Evolutionary conservation across 805 yeast species (phyloP), one percentile per base, ranked within the genome.

Genomic region (Cyberlindnera mississippiensis): DNA sequence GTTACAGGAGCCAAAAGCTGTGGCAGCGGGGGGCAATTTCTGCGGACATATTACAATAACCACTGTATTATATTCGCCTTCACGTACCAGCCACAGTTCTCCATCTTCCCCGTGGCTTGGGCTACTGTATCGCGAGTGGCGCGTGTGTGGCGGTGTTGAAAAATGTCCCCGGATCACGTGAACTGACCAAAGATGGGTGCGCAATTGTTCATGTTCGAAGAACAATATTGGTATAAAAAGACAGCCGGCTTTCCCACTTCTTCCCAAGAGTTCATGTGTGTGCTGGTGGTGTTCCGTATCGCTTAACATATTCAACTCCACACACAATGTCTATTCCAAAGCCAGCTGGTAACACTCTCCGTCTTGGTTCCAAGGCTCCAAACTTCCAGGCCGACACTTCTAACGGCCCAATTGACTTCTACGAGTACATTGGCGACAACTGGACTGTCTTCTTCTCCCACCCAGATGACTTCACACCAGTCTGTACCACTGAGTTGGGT

Each of bases 391-490:
- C 80, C 41, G 79, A 77, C 38, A 73, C 87, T 37, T 78, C 87
- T 26, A 66, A 69, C 50, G 88, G 88, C 40, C 69, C 72, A 46
- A 69, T 82, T 47, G 72, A 74, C 48, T 80, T 82, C 68, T 82
- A 81, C 63, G 75, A 77, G 46, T 82, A 65, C 64, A 69, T 76
- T 44, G 85, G 80, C 28, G 69, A 72, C 56, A 64, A 71, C 43
- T 82, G 89, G 88, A 72, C 71, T 35, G 77, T 82, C 31, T 71
- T 82, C 48, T 82, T 82, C 66, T 78, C 85, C 26, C 88, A 82
- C 60, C 89, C 89, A 42, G 87, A 80, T 50, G 88, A 82, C 60
- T 82, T 78, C 69, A 82, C 89, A 16, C 89, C 89, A 28, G 85
- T 82, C 36, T 82, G 89, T 62, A 82, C 88, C 49, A 82, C 89